Percentiles rank a stretch among this genome's conserved stretches.
Evolutionary conservation across 805 yeast species (phyloP).

Genomic region (Saitoella complicata): DNA sequence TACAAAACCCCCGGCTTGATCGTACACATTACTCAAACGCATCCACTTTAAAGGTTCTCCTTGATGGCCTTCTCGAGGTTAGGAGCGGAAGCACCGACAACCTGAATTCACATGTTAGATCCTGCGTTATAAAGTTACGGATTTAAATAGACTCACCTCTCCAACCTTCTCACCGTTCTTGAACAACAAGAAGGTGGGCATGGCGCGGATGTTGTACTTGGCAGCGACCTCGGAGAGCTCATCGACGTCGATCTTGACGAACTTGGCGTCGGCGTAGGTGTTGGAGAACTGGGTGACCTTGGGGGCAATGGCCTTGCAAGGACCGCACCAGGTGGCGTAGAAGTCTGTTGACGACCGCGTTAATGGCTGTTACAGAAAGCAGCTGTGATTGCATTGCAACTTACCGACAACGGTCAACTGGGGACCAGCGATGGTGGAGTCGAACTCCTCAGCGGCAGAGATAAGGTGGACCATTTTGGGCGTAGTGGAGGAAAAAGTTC

Average conservation of each 20-base stretch:
- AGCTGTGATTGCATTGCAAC: too few species aligned
- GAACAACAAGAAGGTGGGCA: constrained; percentile 60
- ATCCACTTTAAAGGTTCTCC: constrained; percentile 3
- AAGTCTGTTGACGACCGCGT: constrained; percentile 29
- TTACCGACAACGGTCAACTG: constrained; percentile 66
- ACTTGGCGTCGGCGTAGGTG: constrained; percentile 35
- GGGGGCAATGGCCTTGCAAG: constrained; percentile 96
- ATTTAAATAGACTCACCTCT: constrained; percentile 37
- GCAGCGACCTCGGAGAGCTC: constrained; percentile 60
- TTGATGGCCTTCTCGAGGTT: constrained; percentile 15
- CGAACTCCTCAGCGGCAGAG: constrained; percentile 36
- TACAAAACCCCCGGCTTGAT: too few species aligned
- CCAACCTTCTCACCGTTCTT: constrained; percentile 66
- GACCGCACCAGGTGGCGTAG: constrained; percentile 98
- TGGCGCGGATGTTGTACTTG: constrained; percentile 44
- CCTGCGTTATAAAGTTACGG: constrained; percentile 21
- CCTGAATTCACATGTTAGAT: constrained; percentile 1
- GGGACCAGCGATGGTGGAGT: constrained; percentile 40
- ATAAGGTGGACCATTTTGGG: not conserved
- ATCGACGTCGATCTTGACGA: constrained; percentile 88
- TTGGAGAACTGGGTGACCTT: constrained; percentile 65
- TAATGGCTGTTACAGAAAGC: too few species aligned
- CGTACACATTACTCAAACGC: too few species aligned
- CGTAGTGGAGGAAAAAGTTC: too few species aligned
- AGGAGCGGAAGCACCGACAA: constrained; percentile 15